Evolutionary conservation across 2,329 filamentous ascomycete species (phyloP).

Genomic region (Cadophora gregata): DNA sequence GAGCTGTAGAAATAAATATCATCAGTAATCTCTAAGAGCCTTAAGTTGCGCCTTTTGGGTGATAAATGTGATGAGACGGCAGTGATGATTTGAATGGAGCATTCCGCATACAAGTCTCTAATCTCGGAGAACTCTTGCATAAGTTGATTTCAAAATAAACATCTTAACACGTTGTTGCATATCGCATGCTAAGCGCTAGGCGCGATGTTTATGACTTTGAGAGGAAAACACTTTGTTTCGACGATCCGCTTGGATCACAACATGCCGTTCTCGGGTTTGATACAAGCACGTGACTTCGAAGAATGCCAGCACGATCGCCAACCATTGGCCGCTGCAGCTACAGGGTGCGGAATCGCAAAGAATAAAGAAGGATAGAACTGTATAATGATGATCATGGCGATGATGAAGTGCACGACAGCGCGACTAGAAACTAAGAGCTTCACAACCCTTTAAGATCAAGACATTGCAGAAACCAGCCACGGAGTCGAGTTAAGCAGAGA

Average conservation of each 20-base stretch:
- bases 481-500: background rate
- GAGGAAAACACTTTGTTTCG: background rate
- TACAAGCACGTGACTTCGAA: background rate
- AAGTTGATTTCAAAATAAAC: background rate
- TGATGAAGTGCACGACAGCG: background rate
- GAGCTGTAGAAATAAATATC: constrained; percentile 25
- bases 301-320: background rate
- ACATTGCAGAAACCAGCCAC: background rate
- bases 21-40: background rate
- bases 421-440: background rate
- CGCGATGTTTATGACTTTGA: constrained; percentile 8
- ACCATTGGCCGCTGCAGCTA: too few relatives aligned
- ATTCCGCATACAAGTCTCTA: background rate
- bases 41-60: background rate
- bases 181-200: constrained; percentile 26
- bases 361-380: too few relatives aligned
- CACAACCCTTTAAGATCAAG: background rate
- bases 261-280: background rate
- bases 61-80: background rate
- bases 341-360: too few relatives aligned
- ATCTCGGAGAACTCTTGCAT: background rate
- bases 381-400: too few relatives aligned
- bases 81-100: background rate
- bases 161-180: constrained; percentile 27
- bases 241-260: constrained; percentile 6